Evolutionary conservation across 2,329 filamentous ascomycete genomes (phyloP), one percentile per base, ranked within the genome.

Genomic region (Botrytis hyacinthi): DNA sequence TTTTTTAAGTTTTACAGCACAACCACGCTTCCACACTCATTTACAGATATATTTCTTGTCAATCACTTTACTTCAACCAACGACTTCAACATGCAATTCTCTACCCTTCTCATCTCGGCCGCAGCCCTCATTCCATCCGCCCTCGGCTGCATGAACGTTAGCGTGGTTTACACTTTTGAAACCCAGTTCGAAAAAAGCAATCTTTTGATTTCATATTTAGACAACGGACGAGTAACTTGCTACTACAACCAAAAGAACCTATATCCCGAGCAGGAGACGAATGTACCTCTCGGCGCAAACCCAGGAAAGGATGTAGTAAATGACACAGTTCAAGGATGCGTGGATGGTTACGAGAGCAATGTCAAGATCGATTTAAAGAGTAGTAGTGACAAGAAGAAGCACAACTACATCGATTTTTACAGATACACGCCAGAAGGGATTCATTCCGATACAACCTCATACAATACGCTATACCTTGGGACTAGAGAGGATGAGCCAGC

Each of bases 31-130:
- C 2, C 16, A 63, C 37, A 63, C n/a, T 63, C 61, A 22, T 61
- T 63, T 29, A 20, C 12, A 44, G 22, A 63, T 0, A 29, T n/a
- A 29, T 29, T 20, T 63, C n/a, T 44, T 42, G 26, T 29, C 61
- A 44, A 22, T 63, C 37, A 22, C 61, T 44, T 63, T 26, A 44
- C 26, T 44, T 32, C 57, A 10, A 22, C 4, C 26, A 63, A 42
- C 61, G 9, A 63, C 18, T 42, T 63, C 37, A 63, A 29, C 4
- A 63, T 63, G 61, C 61, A 63, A 63, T 63, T 63, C 40, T 63
- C 61, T 63, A 44, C 61, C 8, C 16, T 63, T 63, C 37, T 63
- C 40, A 20, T 63, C 22, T 63, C 37, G 14, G 37, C n/a, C 26
- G 61, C 26, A 63, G 37, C 61, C 37, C 40, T 63, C 18, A 14